Conservation (phyloP, 257 asterid species). For the Mitragyna speciosa region DNA sequence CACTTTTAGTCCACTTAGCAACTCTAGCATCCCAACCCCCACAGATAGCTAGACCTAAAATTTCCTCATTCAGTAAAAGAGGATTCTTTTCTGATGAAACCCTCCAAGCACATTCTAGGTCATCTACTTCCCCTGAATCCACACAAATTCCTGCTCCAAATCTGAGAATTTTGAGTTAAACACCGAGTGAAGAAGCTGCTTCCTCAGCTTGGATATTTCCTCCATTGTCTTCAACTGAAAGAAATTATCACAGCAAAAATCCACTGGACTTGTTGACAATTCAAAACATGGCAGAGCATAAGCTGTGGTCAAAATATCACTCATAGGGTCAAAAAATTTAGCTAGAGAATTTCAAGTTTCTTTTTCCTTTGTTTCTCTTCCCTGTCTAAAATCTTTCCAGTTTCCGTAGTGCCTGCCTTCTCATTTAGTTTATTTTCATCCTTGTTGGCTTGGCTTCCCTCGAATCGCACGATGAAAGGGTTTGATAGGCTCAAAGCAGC, state of each 20-base stretch:
- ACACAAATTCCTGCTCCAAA: constrained; percentile 49
- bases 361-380: constrained; percentile 61
- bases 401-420: constrained; percentile 29
- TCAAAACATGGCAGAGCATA: constrained; percentile 80
- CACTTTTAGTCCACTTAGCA: constrained; percentile 59
- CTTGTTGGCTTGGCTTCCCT: constrained; percentile 36
- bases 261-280: constrained; percentile 42
- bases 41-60: constrained; percentile 76
- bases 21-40: constrained; percentile 96
- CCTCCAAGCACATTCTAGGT: constrained; percentile 72
- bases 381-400: constrained; percentile 30
- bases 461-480: constrained; percentile 58
- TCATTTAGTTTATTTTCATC: constrained; percentile 31
- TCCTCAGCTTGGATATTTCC: constrained; percentile 94
- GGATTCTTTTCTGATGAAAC: constrained; percentile 51
- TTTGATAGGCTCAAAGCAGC: constrained; percentile 84
- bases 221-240: constrained; percentile 87
- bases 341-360: constrained; percentile 64
- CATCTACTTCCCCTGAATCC: constrained; percentile 68
- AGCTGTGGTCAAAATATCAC: constrained; percentile 75
- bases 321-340: constrained; percentile 64
- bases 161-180: constrained; percentile 47
- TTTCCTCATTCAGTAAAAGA: constrained; percentile 62
- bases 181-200: constrained; percentile 76
- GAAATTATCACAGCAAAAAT: constrained; percentile 56